Conservation (phyloP, 441 rosid species). For the Euphorbia schlechtendalii region DNA sequence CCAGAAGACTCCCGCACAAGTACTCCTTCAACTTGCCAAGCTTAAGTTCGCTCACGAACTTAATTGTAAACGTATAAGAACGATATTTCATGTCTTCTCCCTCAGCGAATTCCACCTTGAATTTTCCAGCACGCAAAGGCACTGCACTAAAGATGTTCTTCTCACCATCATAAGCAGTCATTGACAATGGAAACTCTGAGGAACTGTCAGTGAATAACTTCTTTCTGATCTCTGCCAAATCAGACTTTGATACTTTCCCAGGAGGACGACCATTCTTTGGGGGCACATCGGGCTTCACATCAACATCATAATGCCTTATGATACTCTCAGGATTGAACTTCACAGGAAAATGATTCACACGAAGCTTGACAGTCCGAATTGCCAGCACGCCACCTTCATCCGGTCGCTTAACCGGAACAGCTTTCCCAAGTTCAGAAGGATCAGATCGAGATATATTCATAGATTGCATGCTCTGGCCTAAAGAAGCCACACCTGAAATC, state of each 20-base stretch:
- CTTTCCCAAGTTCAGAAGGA: constrained; percentile 12
- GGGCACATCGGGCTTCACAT: constrained; percentile 38
- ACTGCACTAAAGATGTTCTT: constrained; percentile 77
- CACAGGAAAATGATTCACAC: constrained; percentile 61
- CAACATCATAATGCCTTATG: constrained; percentile 59
- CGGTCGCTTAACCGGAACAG: constrained; percentile 48
- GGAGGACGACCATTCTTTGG: constrained; percentile 28
- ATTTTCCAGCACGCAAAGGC: constrained; percentile 45
- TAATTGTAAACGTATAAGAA: constrained; percentile 36
- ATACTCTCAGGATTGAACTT: constrained; percentile 41
- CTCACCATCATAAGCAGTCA: constrained; percentile 88
- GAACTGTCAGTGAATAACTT: constrained; percentile 49
- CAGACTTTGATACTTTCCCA: constrained; percentile 36
- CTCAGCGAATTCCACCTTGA: constrained; percentile 37
- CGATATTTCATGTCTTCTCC: constrained; percentile 35
- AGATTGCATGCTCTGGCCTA: constrained; percentile 12
- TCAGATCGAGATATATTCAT: constrained; percentile 17
- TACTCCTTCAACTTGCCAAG: constrained; percentile 55
- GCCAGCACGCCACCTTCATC: constrained; percentile 52
- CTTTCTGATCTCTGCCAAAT: constrained; percentile 42
- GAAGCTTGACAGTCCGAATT: constrained; percentile 34
- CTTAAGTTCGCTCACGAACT: constrained; percentile 57
- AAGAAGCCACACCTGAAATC: constrained; percentile 10
- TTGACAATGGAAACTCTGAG: constrained; percentile 39
- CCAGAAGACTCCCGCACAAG: constrained; percentile 29